Conservation (phyloP, 73 alveolate genomes). For the Paramecium pentaurelia region DNA sequence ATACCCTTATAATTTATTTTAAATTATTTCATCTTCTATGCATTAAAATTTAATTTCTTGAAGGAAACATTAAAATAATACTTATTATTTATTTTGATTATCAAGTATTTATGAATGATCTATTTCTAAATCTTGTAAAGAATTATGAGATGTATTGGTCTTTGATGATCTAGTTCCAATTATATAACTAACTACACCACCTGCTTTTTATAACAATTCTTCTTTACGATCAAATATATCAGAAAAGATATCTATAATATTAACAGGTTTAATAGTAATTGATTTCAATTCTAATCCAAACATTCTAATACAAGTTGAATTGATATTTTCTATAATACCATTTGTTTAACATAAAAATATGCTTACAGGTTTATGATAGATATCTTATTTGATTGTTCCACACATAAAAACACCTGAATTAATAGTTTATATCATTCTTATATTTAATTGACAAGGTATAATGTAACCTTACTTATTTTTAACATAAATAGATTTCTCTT, state of each 20-base stretch:
- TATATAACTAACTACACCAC: neutral
- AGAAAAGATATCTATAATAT: neutral
- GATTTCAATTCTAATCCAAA: neutral
- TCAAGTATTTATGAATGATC: neutral
- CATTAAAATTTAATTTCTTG: neutral
- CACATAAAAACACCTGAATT: slow-evolving; percentile 14
- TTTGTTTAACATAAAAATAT: neutral
- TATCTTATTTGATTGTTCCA: neutral
- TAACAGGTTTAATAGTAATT: neutral
- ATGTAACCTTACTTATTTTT: neutral
- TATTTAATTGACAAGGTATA: neutral
- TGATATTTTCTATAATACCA: neutral
- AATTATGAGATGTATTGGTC: neutral
- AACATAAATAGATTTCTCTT: neutral
- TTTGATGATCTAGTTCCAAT: neutral
- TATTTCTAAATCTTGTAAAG: neutral
- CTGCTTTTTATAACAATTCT: neutral
- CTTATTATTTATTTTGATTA: neutral
- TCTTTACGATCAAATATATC: neutral
- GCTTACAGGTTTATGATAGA: neutral
- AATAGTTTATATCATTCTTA: neutral
- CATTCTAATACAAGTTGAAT: neutral
- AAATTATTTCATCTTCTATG: neutral
- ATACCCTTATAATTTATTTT: neutral
- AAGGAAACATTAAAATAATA: neutral